Percentiles rank a stretch among this genome's conserved stretches.
phyloP scores from a whole-genome alignment of 768 basidiomycete species.

The Pleurotus cornucopiae region DNA sequence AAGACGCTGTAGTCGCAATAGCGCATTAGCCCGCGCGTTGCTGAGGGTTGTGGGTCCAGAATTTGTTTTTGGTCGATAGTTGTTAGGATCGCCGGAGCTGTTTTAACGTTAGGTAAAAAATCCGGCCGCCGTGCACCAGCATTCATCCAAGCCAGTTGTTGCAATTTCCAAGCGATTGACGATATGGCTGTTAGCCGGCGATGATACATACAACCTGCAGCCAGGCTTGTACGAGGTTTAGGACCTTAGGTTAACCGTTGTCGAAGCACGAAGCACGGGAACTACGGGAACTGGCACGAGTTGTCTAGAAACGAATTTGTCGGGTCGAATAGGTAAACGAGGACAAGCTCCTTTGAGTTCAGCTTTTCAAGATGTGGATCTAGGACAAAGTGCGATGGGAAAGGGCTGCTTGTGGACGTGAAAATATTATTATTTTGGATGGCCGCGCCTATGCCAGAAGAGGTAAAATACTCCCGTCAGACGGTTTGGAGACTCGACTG shows the following conservation, averaged over 20 bases:
- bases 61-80: neutral
- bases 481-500: neutral
- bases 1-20: neutral
- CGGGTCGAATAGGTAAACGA: neutral
- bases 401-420: slow-evolving; percentile 2
- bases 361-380: slow-evolving; percentile 2
- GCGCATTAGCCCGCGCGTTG: no score
- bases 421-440: neutral
- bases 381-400: slow-evolving; percentile 8
- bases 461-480: neutral
- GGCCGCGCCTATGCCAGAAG: slow-evolving; percentile 5
- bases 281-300: neutral
- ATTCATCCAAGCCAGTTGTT: neutral
- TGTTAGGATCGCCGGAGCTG: no score
- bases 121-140: neutral
- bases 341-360: neutral
- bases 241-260: no score
- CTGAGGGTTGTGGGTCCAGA: neutral
- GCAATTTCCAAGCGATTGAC: no score
- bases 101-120: neutral
- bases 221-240: no score
- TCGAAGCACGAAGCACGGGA: neutral
- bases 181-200: no score
- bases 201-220: no score
- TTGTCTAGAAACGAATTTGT: neutral